Conservation (phyloP, 176 grass and related monocot genomes). For the Aegilops longissima region DNA sequence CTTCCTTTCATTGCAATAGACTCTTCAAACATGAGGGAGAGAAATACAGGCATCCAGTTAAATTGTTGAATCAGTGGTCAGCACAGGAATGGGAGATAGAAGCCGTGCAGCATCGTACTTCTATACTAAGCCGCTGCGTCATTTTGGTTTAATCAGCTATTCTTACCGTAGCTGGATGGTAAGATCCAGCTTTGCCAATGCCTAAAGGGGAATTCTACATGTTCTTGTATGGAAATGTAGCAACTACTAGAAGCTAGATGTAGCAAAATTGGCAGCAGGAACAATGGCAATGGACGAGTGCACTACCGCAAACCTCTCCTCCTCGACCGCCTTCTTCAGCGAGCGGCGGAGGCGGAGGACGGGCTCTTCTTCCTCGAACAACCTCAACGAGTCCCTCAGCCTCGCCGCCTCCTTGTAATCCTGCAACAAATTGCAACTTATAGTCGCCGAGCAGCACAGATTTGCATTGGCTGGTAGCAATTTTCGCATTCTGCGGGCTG, state of each 20-base stretch:
- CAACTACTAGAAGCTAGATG: background rate
- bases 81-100: background rate
- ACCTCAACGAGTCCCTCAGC: conserved; percentile 68
- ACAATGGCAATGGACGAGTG: background rate
- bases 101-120: background rate
- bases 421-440: conserved; percentile 33
- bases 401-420: conserved; percentile 85
- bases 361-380: conserved; percentile 70
- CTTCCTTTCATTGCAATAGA: background rate
- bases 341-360: conserved; percentile 54
- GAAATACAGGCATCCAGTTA: background rate
- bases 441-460: background rate
- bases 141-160: background rate
- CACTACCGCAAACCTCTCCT: conserved; percentile 72
- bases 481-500: background rate
- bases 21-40: background rate
- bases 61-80: background rate
- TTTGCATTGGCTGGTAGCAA: conserved; percentile 1
- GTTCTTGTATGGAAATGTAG: background rate
- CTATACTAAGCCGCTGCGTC: background rate
- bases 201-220: background rate
- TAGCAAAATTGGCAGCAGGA: background rate
- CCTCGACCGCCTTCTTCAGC: conserved; percentile 57
- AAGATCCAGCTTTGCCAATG: background rate
- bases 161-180: background rate